These are phyloP conservation scores for Plectranthus barbatus DNA, from an alignment of 257 asterid species.

Conservation along the genomic window DNA sequence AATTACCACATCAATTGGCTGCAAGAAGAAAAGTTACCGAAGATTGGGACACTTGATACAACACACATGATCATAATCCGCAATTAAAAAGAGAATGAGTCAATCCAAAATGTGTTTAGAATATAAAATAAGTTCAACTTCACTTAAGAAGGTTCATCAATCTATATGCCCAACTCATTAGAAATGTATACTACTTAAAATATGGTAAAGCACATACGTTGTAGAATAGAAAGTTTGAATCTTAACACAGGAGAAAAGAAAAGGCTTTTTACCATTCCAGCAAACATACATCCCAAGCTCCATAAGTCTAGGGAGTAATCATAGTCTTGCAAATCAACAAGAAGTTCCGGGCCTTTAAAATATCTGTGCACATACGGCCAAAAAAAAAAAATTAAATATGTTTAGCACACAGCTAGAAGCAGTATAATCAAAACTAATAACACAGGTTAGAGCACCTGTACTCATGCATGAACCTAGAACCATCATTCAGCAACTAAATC, in stretches of 20 bases:
- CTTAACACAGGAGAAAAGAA: background rate
- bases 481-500: background rate
- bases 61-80: no score
- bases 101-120: background rate
- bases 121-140: background rate
- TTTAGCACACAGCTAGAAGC: background rate
- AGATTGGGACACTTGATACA: background rate
- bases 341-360: constrained; percentile 88
- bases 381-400: background rate
- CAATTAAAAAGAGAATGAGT: background rate
- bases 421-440: background rate
- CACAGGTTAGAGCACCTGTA: background rate
- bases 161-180: background rate
- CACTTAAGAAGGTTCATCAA: background rate
- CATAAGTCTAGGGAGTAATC: constrained; percentile 88
- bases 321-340: constrained; percentile 96
- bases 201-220: background rate
- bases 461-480: background rate
- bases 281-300: constrained; percentile 93
- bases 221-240: background rate
- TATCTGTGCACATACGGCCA: constrained; percentile 26
- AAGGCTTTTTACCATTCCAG: constrained; percentile 82
- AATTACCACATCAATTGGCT: constrained; percentile 4
- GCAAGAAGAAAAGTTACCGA: background rate
- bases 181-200: background rate